Base-by-base conservation (phyloP, 176 grass and related monocot species). In the Ensete ventricosum region DNA sequence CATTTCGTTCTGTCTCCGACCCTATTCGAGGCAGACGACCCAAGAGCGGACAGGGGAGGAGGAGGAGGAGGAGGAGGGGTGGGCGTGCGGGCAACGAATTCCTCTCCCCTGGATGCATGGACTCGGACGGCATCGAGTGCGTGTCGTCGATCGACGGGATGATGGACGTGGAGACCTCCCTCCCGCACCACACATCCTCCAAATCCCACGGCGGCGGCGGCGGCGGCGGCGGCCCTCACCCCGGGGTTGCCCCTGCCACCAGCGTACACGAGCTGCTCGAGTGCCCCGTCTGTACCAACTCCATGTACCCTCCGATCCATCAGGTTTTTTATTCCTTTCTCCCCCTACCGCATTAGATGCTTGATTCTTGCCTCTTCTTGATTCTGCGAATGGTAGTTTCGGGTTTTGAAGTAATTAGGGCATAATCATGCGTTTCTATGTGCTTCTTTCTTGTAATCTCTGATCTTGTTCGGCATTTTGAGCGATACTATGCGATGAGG, bases 221-320 rank as follows among this genome's bases (percentile, higher is more conserved):
- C 14, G 67, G 22, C 22, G 22, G 22, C 22, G 24, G 24, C 24
- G 24, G 27, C 34, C 34, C 67, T 48, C 19, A 13, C 16, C 27
- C 29, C 67, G 34, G 67, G 67, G 1, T 69, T 17, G 27, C 67
- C 26, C 67, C 67, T 1, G 26, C 34, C 27, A 69, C 67, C 67
- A 69, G 67, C 34, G 67, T 69, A 24, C 67, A 69, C 67, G 67
- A 69, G 67, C 67, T 69, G 34, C 67, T 69, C 67, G 67, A 69
- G 67, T 69, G 67, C 67, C 67, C 67, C 25, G 67, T 69, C 26
- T 69, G 67, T 29, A 69, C 67, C 67, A 69, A 69, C 9, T 69
- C 67, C 67, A 69, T 69, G 67, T 69, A 69, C 67, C 67, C 67
- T 62, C 57, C 57, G 34, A 43, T 43, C 34, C 34, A 43, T 43